Percentiles rank a stretch among this genome's conserved stretches.
phyloP scores from a whole-genome alignment of 495 filamentous ascomycete species.

The Penicillium samsonianum region DNA sequence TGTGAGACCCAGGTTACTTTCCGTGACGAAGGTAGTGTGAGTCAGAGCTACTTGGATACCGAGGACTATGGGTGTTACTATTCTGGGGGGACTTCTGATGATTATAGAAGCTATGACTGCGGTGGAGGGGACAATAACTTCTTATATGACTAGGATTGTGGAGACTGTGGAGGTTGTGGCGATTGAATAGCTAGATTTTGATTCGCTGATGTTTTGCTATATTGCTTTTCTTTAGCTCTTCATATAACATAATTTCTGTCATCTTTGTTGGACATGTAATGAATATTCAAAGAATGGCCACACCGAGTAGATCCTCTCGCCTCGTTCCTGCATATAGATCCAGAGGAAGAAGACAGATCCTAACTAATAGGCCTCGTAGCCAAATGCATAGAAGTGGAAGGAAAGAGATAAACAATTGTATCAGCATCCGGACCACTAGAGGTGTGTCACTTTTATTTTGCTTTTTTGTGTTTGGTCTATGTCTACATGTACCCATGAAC shows the following conservation, averaged over 20 bases:
- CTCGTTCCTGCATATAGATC: no score
- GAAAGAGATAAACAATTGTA: no score
- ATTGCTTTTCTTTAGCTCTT: neutral
- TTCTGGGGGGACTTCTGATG: neutral
- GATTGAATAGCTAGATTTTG: neutral
- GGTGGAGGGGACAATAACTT: neutral
- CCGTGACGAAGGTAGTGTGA: neutral
- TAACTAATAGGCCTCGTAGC: no score
- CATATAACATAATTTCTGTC: neutral
- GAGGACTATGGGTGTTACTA: constrained; percentile 1
- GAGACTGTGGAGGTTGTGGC: neutral
- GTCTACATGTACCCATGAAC: no score
- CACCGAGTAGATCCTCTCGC: neutral
- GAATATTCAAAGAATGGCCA: neutral
- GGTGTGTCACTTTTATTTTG: no score
- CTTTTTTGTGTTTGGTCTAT: no score
- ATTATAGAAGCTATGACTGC: neutral
- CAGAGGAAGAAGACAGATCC: no score
- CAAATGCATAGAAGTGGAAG: no score
- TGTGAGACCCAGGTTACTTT: neutral
- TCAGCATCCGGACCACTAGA: no score
- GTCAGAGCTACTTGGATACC: neutral
- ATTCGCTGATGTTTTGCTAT: neutral
- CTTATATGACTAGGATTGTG: neutral
- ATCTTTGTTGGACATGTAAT: neutral